phyloP scores from a whole-genome alignment of 2,329 filamentous ascomycete genomes.

The Aspergillus pseudotamarii region DNA sequence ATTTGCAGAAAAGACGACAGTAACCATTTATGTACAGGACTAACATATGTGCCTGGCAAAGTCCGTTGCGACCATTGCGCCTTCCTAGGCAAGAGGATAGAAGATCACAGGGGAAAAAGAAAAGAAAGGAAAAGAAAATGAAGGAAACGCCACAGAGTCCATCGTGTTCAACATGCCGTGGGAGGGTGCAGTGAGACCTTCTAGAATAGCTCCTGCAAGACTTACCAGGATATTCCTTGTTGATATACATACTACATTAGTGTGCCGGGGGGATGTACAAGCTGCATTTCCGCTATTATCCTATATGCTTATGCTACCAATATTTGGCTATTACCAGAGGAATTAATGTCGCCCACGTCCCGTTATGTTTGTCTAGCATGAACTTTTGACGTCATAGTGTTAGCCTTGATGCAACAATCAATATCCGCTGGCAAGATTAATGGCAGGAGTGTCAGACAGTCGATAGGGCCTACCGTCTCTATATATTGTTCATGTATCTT shows the following conservation, averaged over 20 bases:
- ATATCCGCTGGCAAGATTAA: not conserved
- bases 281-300: constrained; percentile 28
- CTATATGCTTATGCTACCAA: constrained; percentile 17
- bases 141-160: not conserved
- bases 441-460: not conserved
- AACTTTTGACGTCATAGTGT: not conserved
- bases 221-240: constrained; percentile 20
- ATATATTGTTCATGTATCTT: not conserved
- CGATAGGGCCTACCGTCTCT: not conserved
- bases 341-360: not conserved
- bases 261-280: constrained; percentile 37
- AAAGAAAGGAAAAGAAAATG: not conserved
- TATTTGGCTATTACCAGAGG: not conserved
- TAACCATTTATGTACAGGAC: not conserved
- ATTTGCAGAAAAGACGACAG: too few relatives aligned
- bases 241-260: constrained; percentile 34
- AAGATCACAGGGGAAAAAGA: not conserved
- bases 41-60: not conserved
- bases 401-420: not conserved
- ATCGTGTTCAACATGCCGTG: not conserved
- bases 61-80: not conserved
- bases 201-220: constrained; percentile 20
- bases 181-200: constrained; percentile 7
- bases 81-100: not conserved
- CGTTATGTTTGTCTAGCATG: not conserved